These are phyloP conservation scores for Phallus indusiatus DNA, from an alignment of 768 basidiomycete species.

Conservation along the genomic window DNA sequence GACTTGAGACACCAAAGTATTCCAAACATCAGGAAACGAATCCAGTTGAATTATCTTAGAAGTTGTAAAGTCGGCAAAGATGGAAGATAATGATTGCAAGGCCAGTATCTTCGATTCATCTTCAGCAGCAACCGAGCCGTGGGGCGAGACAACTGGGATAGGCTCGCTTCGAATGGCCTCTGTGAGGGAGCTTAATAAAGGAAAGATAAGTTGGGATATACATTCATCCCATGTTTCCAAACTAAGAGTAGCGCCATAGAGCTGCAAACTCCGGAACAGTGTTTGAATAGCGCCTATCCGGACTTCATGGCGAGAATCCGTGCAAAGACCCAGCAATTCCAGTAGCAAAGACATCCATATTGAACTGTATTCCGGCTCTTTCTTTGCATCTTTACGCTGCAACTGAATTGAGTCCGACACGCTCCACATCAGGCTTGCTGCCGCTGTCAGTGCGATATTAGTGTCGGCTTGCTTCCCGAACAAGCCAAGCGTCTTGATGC, in stretches of 20 bases:
- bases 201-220: conserved; percentile 86
- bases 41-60: conserved; percentile 64
- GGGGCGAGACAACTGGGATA: not conserved
- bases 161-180: conserved; percentile 37
- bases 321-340: conserved; percentile 75
- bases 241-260: conserved; percentile 84
- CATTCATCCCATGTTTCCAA: conserved; percentile 82
- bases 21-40: conserved; percentile 66
- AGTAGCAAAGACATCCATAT: conserved; percentile 92
- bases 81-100: conserved; percentile 71
- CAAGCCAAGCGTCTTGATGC: conserved; percentile 82
- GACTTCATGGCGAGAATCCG: conserved; percentile 78
- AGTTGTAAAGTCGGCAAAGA: conserved; percentile 73
- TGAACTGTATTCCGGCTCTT: conserved; percentile 63
- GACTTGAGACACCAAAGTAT: conserved; percentile 63
- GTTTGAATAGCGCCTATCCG: conserved; percentile 93
- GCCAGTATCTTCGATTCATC: conserved; percentile 86
- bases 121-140: conserved; percentile 43
- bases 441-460: conserved; percentile 91
- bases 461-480: conserved; percentile 92
- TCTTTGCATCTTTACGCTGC: conserved; percentile 56
- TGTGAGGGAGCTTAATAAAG: conserved; percentile 66
- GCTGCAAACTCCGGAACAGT: conserved; percentile 84
- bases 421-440: conserved; percentile 89
- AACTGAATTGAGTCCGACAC: conserved; percentile 93